Base-by-base conservation (phyloP, 805 yeast genomes). In the Candida sphagnicola region DNA sequence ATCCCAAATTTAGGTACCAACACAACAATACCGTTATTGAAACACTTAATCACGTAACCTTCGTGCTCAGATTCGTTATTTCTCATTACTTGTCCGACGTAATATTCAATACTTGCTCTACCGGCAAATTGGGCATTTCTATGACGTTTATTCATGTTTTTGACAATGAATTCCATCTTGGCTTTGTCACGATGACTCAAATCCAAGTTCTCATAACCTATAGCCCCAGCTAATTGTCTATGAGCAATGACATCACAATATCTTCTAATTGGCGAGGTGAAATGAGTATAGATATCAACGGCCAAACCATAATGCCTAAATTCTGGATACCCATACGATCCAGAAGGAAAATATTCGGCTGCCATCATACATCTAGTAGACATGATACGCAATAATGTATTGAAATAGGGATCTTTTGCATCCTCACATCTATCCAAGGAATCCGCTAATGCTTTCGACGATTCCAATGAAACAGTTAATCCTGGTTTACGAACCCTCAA, bases 321-420 rank as follows among this genome's bases (percentile, higher is more conserved):
- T 47, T 93, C 99, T 11, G 95, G 80, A 56, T 88, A 87, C 8
- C 95, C 85, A 54, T 74, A 87, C 12, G 85, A 80, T 6, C 99
- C 98, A 0, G 96, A 78, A 8, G 95, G 81, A 67, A 93, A 93
- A 57, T 93, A 93, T 58, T 91, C 97, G 2, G 99, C 99, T 2
- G 99, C 96, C 85, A 89, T 87, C 99, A 93, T 93, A 65, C 98
- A 91, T 53, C 99, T 77, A 0, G 99, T 93, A 5, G 97, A 93
- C 95, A 93, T 84, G 48, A 93, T 93, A 61, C 99, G 81, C 5
- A 91, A 72, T 51, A 93, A 72, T 0, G 97, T 93, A 62, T 93
- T 93, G 75, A 93, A 88, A 56, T 87, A 93, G 5, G 90, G 83
- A 60, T 93, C 98, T 0, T 76, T 56, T 17, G 81, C 77, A 60